Evolutionary conservation across 2,329 filamentous ascomycete species (phyloP), one percentile per base, ranked within the genome.

Genomic region (Cephalotrichum gorgonifer): DNA sequence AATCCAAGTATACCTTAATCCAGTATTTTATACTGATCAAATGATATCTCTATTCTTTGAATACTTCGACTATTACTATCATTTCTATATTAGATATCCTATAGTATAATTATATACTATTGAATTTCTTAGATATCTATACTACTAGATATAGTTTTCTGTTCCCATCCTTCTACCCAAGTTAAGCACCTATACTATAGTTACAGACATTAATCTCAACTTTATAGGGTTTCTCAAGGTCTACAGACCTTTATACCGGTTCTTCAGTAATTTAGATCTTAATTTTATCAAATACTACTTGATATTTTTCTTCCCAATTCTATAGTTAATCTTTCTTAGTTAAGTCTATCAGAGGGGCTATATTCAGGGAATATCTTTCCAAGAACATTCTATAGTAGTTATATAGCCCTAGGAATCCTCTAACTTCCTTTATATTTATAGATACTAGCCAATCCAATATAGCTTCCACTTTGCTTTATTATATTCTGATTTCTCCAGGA

Each of bases 351-450:
- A 44, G 25, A 4, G 25, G 2, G 2, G 4, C 3, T 17, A 44
- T 20, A 17, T 46, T 38, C 43, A 46, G 20, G 23, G 33, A 46
- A 44, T 47, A 30, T 46, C 17, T 17, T 15, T 44, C 49, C 43
- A 45, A 12, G 11, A 50, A 28, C 26, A 22, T 38, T 31, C 47
- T 39, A 35, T 44, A 51, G 30, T 44, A 52, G 44, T 51, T 55
- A 41, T 44, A 49, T 43, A 49, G 49, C 30, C 22, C 38, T 49
- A 50, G 50, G 35, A 53, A 46, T 15, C 14, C 2, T 46, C 28
- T 51, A 51, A 15, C 11, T 42, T 25, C 54, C 58, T 51, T 60
- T 58, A 22, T 57, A 54, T 54, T 59, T 54, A 30, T 56, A 44
- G 22, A 48, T 55, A 50, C 54, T 8, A 2, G 15, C 8, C n/a